Evolutionary conservation across 768 basidiomycete species (phyloP).

Genomic region (Tulasnella calospora): DNA sequence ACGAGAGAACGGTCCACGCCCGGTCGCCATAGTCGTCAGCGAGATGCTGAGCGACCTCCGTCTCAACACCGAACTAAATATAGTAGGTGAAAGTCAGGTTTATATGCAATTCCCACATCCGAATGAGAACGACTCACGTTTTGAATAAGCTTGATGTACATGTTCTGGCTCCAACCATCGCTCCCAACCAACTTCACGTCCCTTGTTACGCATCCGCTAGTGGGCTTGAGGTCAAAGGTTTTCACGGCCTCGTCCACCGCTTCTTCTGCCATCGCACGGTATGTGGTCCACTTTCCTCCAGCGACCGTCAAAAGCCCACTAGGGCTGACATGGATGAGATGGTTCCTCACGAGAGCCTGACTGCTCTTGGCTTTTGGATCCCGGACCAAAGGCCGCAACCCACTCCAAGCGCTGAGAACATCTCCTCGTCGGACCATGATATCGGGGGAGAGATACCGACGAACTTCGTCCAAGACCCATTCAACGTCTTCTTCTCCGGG

Average conservation of each 20-base stretch:
- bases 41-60: slow-evolving; percentile 88
- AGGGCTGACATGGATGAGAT: slow-evolving; percentile 78
- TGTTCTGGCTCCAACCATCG: slow-evolving; percentile 90
- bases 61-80: slow-evolving; percentile 75
- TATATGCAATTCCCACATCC: not conserved
- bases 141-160: slow-evolving; percentile 96
- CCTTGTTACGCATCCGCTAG: slow-evolving; percentile 68
- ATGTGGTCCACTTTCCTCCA: slow-evolving; percentile 99
- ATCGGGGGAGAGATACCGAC: slow-evolving; percentile 82
- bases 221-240: slow-evolving; percentile 60
- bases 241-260: slow-evolving; percentile 83
- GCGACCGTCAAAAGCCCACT: slow-evolving; percentile 88
- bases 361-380: slow-evolving; percentile 73
- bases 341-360: slow-evolving; percentile 85
- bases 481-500: slow-evolving; percentile 91
- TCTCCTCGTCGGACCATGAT: slow-evolving; percentile 92
- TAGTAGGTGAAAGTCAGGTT: not conserved
- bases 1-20: slow-evolving; percentile 87
- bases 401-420: slow-evolving; percentile 92
- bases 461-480: slow-evolving; percentile 95
- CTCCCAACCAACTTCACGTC: slow-evolving; percentile 80
- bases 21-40: slow-evolving; percentile 94
- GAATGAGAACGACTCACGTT: slow-evolving; percentile 47
- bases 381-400: slow-evolving; percentile 82
- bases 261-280: slow-evolving; percentile 93